These are phyloP conservation scores for Fusarium circinatum DNA, from an alignment of 2,329 filamentous ascomycete species.

Conservation along the genomic window DNA sequence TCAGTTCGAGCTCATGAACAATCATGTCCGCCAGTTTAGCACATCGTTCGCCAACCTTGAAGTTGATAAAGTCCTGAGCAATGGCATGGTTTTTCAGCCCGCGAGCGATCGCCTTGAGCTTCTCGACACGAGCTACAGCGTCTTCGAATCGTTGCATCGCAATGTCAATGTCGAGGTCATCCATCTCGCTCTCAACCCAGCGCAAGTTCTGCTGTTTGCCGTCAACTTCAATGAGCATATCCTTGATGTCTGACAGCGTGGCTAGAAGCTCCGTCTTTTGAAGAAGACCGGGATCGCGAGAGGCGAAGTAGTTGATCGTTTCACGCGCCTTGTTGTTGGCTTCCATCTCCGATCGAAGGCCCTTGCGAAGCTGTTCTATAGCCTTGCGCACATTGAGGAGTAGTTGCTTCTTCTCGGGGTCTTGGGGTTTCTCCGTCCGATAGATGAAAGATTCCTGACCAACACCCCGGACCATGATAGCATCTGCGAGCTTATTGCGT, in stretches of 20 bases:
- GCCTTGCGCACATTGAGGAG: constrained; percentile 92
- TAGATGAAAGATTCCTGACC: constrained; percentile 95
- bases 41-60: constrained; percentile 89
- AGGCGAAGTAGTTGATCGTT: constrained; percentile 86
- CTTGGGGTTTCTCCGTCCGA: constrained; percentile 84
- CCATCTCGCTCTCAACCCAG: constrained; percentile 95
- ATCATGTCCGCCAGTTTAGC: constrained; percentile 80
- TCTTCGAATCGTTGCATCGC: constrained; percentile 89
- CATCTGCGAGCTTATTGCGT: constrained; percentile 77
- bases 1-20: constrained; percentile 79
- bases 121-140: constrained; percentile 85
- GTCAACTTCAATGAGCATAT: constrained; percentile 94
- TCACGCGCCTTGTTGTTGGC: constrained; percentile 86
- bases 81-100: constrained; percentile 85
- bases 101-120: constrained; percentile 80
- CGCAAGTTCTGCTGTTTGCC: constrained; percentile 96
- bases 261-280: constrained; percentile 85
- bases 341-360: constrained; percentile 85
- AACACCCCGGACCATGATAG: constrained; percentile 87
- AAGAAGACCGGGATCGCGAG: constrained; percentile 78
- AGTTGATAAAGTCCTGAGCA: constrained; percentile 90
- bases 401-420: constrained; percentile 80
- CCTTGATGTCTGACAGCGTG: constrained; percentile 79
- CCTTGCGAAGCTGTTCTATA: constrained; percentile 89
- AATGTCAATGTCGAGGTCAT: constrained; percentile 95